Base-by-base conservation (phyloP, 257 asterid genomes). In the Ocimum tenuiflorum region DNA sequence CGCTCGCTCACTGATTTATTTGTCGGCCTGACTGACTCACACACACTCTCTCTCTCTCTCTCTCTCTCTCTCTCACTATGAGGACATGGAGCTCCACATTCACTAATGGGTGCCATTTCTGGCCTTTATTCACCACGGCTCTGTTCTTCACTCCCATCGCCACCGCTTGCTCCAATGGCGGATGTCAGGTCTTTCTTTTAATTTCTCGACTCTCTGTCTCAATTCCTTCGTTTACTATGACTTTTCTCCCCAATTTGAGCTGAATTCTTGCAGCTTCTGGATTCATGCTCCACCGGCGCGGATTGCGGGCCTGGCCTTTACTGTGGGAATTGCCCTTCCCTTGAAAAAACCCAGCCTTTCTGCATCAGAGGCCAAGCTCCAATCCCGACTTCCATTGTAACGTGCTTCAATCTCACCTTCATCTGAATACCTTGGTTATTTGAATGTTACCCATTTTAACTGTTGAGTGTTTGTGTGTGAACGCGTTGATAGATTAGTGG, bases 281-380 rank as follows among this genome's bases (percentile, higher is more conserved):
- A 87, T 23, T 83, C 91, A 1, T 89, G 96, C 72, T 75, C 90
- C 27, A 39, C 94, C 49, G 77, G 91, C 31, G 78, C 82, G 23
- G 96, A 92, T 60, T 92, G 96, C 76, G 96, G 91, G 54, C 62
- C 80, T 24, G 81, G 91, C 64, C 86, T 92, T 14, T 92, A 87
- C 86, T 92, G 96, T 71, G 99, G 97, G 36, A 84, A 81, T 73
- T 92, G 96, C 78, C 94, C 95, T 63, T 70, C 90, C 1, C 76
- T 87, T 22, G 97, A 80, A 51, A 89, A 87, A 77, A 51, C 78
- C 68, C 89, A 84, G 46, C 95, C 95, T 39, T 82, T 86, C 64
- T 92, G 99, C 75, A 77, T 78, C 60, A 86, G 96, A 63, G 99
- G 97, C 69, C 99, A 92, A 73, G 89, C 99, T 54, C 67, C 76